Evolutionary conservation across 2,329 filamentous ascomycete species (phyloP).

Genomic region (Xylariaceae sp.): DNA sequence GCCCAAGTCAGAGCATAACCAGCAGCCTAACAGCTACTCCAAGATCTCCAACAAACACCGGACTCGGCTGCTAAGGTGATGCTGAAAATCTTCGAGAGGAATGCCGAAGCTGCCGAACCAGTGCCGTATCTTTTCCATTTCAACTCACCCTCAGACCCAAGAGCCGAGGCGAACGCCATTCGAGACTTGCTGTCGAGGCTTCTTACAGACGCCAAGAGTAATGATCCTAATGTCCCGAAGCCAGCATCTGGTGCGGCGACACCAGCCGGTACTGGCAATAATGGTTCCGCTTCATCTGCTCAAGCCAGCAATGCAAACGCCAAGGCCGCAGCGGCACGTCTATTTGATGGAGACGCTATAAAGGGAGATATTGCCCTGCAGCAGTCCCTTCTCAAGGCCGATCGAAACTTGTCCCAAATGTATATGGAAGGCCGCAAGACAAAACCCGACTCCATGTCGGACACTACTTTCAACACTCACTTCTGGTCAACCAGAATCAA

Average conservation of each 20-base stretch:
- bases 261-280: conserved; percentile 29
- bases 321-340: conserved; percentile 52
- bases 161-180: conserved; percentile 77
- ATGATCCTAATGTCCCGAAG: conserved; percentile 47
- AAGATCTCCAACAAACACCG: conserved; percentile 92
- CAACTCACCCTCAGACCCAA: conserved; percentile 68
- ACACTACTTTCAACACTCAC: conserved; percentile 77
- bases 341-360: conserved; percentile 77
- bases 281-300: conserved; percentile 65
- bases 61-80: conserved; percentile 85
- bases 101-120: conserved; percentile 52
- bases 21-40: conserved; percentile 8
- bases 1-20: conserved; percentile 2
- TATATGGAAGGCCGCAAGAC: conserved; percentile 80
- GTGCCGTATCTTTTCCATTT: conserved; percentile 83
- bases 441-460: conserved; percentile 78
- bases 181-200: conserved; percentile 75
- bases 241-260: conserved; percentile 38
- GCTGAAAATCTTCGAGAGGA: conserved; percentile 81
- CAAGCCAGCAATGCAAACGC: conserved; percentile 65
- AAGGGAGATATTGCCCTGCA: conserved; percentile 77
- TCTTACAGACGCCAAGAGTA: conserved; percentile 63
- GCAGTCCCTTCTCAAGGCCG: conserved; percentile 79
- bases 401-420: conserved; percentile 69
- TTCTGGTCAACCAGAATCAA: conserved; percentile 92